Conservation (phyloP, 2,329 filamentous ascomycete species). For the Aspergillus ochraceoroseus region DNA sequence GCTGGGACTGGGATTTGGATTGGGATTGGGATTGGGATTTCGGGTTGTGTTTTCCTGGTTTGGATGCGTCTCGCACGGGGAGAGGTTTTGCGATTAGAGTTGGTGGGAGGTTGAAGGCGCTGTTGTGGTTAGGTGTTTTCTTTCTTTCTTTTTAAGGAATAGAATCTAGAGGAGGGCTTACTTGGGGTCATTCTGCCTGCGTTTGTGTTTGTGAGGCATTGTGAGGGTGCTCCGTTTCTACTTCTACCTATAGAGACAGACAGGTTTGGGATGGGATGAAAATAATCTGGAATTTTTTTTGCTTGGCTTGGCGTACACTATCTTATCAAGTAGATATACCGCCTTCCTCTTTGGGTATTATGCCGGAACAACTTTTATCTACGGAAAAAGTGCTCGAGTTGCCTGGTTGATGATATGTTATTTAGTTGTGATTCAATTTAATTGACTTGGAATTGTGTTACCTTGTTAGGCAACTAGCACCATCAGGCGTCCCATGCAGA, state of each 20-base stretch:
- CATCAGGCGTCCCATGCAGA: too few relatives aligned
- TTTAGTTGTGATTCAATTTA: too few relatives aligned
- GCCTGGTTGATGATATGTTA: too few relatives aligned
- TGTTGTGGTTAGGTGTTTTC: conserved; percentile 22
- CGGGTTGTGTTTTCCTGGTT: conserved; percentile 45
- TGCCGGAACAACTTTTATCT: too few relatives aligned
- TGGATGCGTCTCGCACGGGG: conserved; percentile 49
- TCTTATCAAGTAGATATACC: conserved; percentile 3
- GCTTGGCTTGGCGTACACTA: not conserved
- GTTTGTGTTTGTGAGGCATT: conserved; percentile 87
- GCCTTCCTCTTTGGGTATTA: conserved; percentile 4
- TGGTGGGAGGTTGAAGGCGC: conserved; percentile 57
- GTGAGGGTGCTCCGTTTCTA: too few relatives aligned
- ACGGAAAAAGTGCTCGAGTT: too few relatives aligned
- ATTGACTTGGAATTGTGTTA: too few relatives aligned
- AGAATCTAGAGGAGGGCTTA: not conserved
- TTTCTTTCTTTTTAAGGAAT: too few relatives aligned
- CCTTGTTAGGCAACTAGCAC: too few relatives aligned
- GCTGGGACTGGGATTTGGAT: conserved; percentile 45
- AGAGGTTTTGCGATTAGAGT: conserved; percentile 56
- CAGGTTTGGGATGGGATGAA: too few relatives aligned
- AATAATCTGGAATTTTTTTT: not conserved
- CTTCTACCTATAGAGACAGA: too few relatives aligned
- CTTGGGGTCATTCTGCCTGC: conserved; percentile 45
- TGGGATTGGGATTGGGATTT: conserved; percentile 20